Conservation (phyloP, 768 basidiomycete genomes). For the Mycena vulgaris region DNA sequence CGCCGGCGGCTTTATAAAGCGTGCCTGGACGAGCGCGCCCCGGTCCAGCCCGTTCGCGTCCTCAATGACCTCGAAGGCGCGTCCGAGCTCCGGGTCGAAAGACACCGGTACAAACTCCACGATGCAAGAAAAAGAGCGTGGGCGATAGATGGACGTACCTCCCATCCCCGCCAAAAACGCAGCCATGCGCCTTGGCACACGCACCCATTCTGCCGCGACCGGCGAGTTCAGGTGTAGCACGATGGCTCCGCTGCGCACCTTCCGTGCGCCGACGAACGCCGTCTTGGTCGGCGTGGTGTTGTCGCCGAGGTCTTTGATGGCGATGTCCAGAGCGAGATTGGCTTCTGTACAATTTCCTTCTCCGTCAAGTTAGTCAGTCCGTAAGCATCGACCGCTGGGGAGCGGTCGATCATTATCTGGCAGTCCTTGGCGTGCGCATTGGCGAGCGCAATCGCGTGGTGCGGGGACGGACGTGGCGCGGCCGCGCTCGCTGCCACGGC, state of each 20-base stretch:
- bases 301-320: background rate
- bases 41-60: slow-evolving; percentile 22
- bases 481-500: background rate
- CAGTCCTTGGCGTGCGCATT: background rate
- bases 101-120: slow-evolving; percentile 42
- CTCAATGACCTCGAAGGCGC: slow-evolving; percentile 22
- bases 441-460: background rate
- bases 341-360: background rate
- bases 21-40: slow-evolving; percentile 24
- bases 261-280: slow-evolving; percentile 32
- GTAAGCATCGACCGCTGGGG: background rate
- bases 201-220: background rate
- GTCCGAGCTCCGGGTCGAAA: slow-evolving; percentile 27
- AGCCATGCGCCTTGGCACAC: background rate
- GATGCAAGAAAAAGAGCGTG: slow-evolving; percentile 16
- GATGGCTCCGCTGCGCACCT: slow-evolving; percentile 31
- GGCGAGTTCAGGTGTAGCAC: background rate
- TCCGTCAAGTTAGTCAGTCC: background rate
- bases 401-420: background rate
- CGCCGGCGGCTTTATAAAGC: too few species aligned
- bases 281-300: background rate
- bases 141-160: slow-evolving; percentile 24
- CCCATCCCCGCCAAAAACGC: slow-evolving; percentile 29
- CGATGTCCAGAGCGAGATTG: background rate
- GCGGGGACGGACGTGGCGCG: too few species aligned